Base-by-base conservation (phyloP, 148 eudicot species). In the Fallopia convolvulus region DNA sequence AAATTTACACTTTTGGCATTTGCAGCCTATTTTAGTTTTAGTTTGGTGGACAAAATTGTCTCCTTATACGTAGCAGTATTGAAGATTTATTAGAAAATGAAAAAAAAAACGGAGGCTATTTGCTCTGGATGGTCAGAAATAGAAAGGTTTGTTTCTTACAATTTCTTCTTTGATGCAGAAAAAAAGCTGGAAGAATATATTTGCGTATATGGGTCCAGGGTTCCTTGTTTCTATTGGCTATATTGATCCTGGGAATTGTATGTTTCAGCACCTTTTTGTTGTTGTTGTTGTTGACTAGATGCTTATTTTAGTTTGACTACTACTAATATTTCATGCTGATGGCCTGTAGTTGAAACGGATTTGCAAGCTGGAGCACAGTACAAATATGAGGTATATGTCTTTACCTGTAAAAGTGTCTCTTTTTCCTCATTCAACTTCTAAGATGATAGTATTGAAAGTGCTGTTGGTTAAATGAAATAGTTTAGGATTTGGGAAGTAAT, bases 241-340 rank as follows among this genome's bases (percentile, higher is more conserved):
- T 81, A 94, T 94, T 65, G 98, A 94, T 87, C 98, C 98, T 32
- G 98, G 98, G 80, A 94, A 94, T 42, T 92, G 98, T 94, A 88
- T 83, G 97, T 18, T 30, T 56, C 8, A n/a, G 10, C 17, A 56
- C 42, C 33, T 21, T 50, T 71, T 75, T 83, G 39, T 42, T 42
- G 10, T 42, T 42, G 10, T 42, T 72, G 72, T 8, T 33, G 23
- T 74, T 23, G 77, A 39, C 23, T 11, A 55, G 23, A 55, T 55
- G 61, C 4, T 36, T 14, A 15, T 39, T 23, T 49, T 53, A 53
- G 63, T 56, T 83, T 79, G 50, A 77, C 47, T 13, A 32, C 47
- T 13, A 32, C 10, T 61, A 80, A 32, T 72, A 33, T 74, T 42
- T 75, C 32, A 78, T 77, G 20, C 78, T 70, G 66, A 7, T 80